Conservation (phyloP, 2,329 filamentous ascomycete genomes). For the Scedosporium aurantiacum region DNA sequence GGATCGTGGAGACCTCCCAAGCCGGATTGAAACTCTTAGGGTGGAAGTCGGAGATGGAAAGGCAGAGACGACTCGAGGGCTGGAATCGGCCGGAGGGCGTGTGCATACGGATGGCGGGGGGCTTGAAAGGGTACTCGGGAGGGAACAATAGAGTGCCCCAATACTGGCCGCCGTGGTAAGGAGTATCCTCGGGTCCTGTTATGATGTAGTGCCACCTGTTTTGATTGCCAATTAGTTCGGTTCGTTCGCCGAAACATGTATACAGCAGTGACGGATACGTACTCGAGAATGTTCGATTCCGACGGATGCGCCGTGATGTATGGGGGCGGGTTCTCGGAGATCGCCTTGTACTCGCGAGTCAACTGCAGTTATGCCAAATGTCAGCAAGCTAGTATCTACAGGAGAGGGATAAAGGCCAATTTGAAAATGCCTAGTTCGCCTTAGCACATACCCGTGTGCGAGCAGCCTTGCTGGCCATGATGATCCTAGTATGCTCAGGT, state of each 20-base stretch:
- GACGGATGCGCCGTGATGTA: slow-evolving; percentile 85
- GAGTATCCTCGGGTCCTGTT: slow-evolving; percentile 85
- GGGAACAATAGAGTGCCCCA: slow-evolving; percentile 97
- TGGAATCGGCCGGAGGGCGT: slow-evolving; percentile 94
- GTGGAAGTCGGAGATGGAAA: slow-evolving; percentile 96
- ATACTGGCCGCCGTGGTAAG: slow-evolving; percentile 91
- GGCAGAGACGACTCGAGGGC: slow-evolving; percentile 79
- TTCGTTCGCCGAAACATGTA: neutral
- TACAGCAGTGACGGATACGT: slow-evolving; percentile 18
- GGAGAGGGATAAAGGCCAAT: neutral
- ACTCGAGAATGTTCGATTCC: slow-evolving; percentile 86
- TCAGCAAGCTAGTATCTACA: neutral
- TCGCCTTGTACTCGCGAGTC: slow-evolving; percentile 52
- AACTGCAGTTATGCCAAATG: slow-evolving; percentile 25
- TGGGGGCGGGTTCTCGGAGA: slow-evolving; percentile 66
- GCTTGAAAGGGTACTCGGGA: slow-evolving; percentile 91
- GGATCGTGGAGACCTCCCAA: slow-evolving; percentile 94
- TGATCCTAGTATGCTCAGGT: slow-evolving; percentile 5
- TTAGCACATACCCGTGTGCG: slow-evolving; percentile 52
- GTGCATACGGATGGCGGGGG: slow-evolving; percentile 97
- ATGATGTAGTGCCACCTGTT: slow-evolving; percentile 86
- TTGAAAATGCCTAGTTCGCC: neutral
- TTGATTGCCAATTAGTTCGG: slow-evolving; percentile 8
- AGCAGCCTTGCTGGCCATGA: slow-evolving; percentile 62
- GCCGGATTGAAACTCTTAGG: slow-evolving; percentile 97